Base-by-base conservation (phyloP, 164 flowering plant species). In the Berberis vulgaris region DNA sequence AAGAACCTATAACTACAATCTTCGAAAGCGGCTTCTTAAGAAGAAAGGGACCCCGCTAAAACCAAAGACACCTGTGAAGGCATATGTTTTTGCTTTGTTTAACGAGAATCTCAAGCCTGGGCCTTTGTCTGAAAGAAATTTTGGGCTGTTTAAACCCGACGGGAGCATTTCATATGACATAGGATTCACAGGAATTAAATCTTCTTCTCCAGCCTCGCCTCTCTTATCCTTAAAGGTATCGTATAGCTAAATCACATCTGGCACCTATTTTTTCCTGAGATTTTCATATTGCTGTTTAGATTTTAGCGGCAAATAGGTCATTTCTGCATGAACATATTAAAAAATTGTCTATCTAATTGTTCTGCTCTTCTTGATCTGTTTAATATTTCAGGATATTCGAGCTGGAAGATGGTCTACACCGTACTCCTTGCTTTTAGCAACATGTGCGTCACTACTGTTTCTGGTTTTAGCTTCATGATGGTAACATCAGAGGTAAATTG, bases 91-190 rank as follows among this genome's bases (percentile, higher is more conserved):
- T 68, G 93, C 93, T 4, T 68, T 88, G 76, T 86, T 88, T 62
- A 91, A 91, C 65, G 97, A 91, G 76, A 78, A 91, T 61, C 70
- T 74, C 78, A 91, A 91, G 73, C 82, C 85, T 12, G 96, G 91
- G 26, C 81, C 84, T 40, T 82, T 86, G 2, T 91, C 96, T 8
- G 97, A 91, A 78, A 84, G 91, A 72, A 88, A 91, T 79, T 91
- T 86, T 66, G 96, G 97, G 53, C 67, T 91, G 69, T 91, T 85
- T 63, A 88, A 91, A 64, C 76, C 88, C 43, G 97, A 88, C 79
- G 97, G 97, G 40, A 91, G 96, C 71, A 82, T 84, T 61, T 49
- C 96, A 2, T 91, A 91, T 76, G 68, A 88, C 58, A 84, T 91
- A 66, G 96, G 97, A 4, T 86, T 88, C 76, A 80, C 83, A 13